These are phyloP conservation scores for Yamadazyma trypodendri DNA, from an alignment of 1,139 yeast genomes.

Conservation along the genomic window DNA sequence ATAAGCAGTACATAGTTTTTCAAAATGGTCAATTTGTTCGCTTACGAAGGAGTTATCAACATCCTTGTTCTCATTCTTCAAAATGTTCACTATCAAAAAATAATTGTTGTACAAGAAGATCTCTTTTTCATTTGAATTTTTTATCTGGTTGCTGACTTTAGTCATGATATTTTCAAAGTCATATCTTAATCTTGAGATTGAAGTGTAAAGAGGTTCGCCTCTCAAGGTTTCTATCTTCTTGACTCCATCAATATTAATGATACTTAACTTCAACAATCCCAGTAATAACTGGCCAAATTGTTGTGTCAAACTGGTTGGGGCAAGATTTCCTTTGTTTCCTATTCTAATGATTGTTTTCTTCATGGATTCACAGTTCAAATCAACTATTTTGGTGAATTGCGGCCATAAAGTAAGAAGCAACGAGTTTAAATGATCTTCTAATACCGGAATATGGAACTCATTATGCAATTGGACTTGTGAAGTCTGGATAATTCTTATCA, in stretches of 20 bases:
- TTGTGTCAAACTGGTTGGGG: conserved; percentile 64
- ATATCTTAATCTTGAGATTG: conserved; percentile 66
- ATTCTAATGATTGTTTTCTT: conserved; percentile 30
- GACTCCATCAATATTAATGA: conserved; percentile 16
- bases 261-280: conserved; percentile 64
- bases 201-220: conserved; percentile 72
- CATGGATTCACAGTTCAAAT: conserved; percentile 71
- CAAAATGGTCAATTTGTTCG: conserved; percentile 62
- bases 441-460: conserved; percentile 65
- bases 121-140: conserved; percentile 54
- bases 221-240: conserved; percentile 22
- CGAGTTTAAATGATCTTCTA: conserved; percentile 71
- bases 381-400: conserved; percentile 72
- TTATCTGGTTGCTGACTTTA: conserved; percentile 50
- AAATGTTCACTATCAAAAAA: conserved; percentile 49
- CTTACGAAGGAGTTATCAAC: conserved; percentile 46
- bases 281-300: conserved; percentile 75
- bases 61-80: conserved; percentile 45
- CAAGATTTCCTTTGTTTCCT: conserved; percentile 41
- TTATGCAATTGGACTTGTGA: conserved; percentile 62
- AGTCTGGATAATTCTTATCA: conserved; percentile 69
- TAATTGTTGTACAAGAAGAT: conserved; percentile 78
- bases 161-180: conserved; percentile 81
- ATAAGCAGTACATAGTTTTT: conserved; percentile 61
- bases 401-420: conserved; percentile 80